A percentile compares a stretch with the other conserved stretches of the same genome.
Conservation (phyloP, 192 early-diverging fungal genomes). For the Coemansia sp. region DNA sequence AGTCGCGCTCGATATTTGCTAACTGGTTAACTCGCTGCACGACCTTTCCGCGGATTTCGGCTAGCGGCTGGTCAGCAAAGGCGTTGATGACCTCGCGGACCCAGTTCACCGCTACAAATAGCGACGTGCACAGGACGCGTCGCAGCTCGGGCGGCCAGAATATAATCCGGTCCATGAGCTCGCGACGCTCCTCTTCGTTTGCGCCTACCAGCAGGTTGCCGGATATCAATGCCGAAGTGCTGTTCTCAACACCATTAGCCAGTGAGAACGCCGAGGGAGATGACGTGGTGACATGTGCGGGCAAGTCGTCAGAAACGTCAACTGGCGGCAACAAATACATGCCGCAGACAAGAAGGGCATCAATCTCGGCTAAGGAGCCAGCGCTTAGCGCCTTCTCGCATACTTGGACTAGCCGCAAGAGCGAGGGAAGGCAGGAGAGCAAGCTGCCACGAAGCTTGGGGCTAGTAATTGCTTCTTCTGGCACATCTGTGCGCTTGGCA, state of each 20-base stretch:
- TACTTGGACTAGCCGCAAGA: slow-evolving; percentile 69
- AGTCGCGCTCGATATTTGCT: slow-evolving; percentile 22
- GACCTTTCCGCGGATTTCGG: slow-evolving; percentile 31
- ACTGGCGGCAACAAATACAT: slow-evolving; percentile 39
- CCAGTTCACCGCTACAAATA: slow-evolving; percentile 54
- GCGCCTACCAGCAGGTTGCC: slow-evolving; percentile 24
- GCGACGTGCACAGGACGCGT: slow-evolving; percentile 34
- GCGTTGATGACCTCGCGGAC: slow-evolving; percentile 68
- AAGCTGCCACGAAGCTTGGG: slow-evolving; percentile 33
- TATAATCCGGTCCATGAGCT: slow-evolving; percentile 11
- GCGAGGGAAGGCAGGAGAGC: slow-evolving; percentile 61
- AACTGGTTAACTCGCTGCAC: slow-evolving; percentile 41
- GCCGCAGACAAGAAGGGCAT: slow-evolving; percentile 69
- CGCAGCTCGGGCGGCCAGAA: slow-evolving; percentile 29
- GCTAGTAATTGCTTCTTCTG: not conserved
- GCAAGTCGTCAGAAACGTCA: slow-evolving; percentile 1
- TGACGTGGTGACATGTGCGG: slow-evolving; percentile 14
- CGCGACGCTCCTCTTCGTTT: slow-evolving; percentile 41
- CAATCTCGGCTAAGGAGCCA: slow-evolving; percentile 60
- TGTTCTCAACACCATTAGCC: not conserved
- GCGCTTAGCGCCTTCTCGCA: slow-evolving; percentile 61
- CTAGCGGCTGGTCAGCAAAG: slow-evolving; percentile 51
- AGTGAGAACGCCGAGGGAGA: slow-evolving; percentile 32
- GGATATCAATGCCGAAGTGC: slow-evolving; percentile 14
- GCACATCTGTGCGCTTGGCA: slow-evolving; percentile 18